Conservation (phyloP, 345 rosid species). For the Citrus glauca region DNA sequence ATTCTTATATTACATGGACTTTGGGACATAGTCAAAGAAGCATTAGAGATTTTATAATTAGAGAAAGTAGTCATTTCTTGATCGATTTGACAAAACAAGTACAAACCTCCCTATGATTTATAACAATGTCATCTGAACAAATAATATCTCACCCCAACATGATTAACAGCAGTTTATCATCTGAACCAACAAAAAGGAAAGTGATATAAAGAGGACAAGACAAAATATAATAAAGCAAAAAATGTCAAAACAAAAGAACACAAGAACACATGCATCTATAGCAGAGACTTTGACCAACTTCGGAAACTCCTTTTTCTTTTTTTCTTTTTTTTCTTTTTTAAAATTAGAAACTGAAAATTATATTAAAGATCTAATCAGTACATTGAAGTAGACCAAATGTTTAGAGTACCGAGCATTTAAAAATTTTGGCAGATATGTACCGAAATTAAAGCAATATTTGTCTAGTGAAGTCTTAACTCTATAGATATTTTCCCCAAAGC, state of each 20-base stretch:
- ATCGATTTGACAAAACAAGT: background rate
- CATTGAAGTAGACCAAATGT: background rate
- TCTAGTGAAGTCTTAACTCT: background rate
- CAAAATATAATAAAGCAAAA: background rate
- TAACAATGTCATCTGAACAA: background rate
- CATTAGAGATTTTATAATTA: background rate
- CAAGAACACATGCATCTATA: background rate
- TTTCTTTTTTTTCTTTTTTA: too few species aligned
- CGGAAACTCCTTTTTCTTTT: background rate
- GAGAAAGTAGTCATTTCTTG: background rate
- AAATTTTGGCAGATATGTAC: background rate
- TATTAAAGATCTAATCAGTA: too few species aligned
- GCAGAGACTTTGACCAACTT: background rate
- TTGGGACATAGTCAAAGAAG: background rate
- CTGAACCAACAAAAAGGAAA: background rate
- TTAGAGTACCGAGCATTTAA: background rate
- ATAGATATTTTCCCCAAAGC: background rate
- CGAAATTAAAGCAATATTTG: background rate
- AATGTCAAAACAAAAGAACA: background rate
- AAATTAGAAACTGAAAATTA: too few species aligned
- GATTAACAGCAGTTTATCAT: background rate
- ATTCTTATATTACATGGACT: background rate
- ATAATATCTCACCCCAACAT: background rate
- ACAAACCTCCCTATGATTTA: background rate
- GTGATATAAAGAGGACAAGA: background rate